Base-by-base conservation (phyloP, 169 alveolate species). In the Plasmodium yoelii region DNA sequence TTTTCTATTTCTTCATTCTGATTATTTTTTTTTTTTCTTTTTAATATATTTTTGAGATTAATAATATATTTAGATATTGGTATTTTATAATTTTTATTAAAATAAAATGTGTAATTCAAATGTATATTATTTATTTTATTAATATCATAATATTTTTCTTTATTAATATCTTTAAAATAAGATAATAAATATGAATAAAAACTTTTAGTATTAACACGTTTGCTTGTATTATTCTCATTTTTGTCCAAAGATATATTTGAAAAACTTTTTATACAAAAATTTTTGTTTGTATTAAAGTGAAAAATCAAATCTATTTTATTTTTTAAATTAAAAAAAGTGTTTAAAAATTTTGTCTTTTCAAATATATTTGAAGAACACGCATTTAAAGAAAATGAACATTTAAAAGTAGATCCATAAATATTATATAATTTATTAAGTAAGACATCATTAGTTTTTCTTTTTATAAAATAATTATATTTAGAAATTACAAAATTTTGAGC, bases 271-370 rank as follows among this genome's bases (percentile, higher is more conserved):
- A 12, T 15, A 22, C 5, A 60, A 70, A 69, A 60, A 10, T 57
- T 69, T 24, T 73, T 67, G 60, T 86, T 55, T 44, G 13, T 70
- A 22, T 70, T 86, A 63, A 86, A 59, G 64, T 70, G 59, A 42
- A 86, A 69, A 53, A 70, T 60, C 47, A 86, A 60, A 26, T 86
- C 91, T 0, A 86, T 46, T 28, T 86, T 86, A 71, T 86, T 86
- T 49, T 70, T 86, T 47, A 86, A 34, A 56, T 86, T 86, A 53
- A 70, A 70, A 28, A 53, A 86, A n/a, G 39, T 49, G 47, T 86
- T 86, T 55, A 70, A 69, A 22, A 60, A 86, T 19, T 86, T 86
- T 7, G 39, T n/a, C 9, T 42, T 86, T 57, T 86, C 75, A 70
- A 86, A 70, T 26, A 70, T 47, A 34, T 72, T 86, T 28, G 72